Percentiles rank a stretch among this genome's conserved stretches.
Evolutionary conservation across 2,329 filamentous ascomycete species (phyloP).

Genomic region (Teratosphaeria epicoccoides): DNA sequence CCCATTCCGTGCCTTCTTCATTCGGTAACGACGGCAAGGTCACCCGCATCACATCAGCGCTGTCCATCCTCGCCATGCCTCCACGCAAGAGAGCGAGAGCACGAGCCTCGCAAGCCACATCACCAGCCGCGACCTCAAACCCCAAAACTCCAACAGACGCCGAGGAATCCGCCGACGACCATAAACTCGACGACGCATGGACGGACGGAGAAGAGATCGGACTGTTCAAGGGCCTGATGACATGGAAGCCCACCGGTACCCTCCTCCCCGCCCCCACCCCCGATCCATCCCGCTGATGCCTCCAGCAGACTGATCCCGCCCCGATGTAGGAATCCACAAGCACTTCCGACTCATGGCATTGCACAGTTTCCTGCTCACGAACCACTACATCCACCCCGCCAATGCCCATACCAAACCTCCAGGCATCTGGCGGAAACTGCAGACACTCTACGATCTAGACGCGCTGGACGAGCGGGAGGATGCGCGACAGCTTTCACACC

Average conservation of each 20-base stretch:
- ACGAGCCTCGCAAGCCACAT: conserved; percentile 43
- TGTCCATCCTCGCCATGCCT: conserved; percentile 44
- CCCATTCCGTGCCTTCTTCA: neutral
- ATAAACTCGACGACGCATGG: conserved; percentile 63
- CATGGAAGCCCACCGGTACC: conserved; percentile 88
- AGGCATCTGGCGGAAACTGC: conserved; percentile 83
- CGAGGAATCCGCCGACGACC: conserved; percentile 27
- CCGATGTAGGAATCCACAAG: conserved; percentile 66
- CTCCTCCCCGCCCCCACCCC: neutral
- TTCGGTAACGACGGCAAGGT: neutral
- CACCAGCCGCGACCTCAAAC: conserved; percentile 41
- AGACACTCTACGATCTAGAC: conserved; percentile 72
- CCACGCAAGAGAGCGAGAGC: conserved; percentile 56
- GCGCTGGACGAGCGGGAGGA: conserved; percentile 75
- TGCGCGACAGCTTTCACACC: conserved; percentile 42
- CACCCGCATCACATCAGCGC: neutral
- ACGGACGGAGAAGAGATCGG: conserved; percentile 92
- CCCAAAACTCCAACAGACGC: conserved; percentile 28
- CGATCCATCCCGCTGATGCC: neutral
- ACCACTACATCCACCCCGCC: conserved; percentile 25
- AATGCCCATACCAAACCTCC: conserved; percentile 68
- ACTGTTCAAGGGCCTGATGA: conserved; percentile 82
- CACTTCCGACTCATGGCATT: conserved; percentile 88
- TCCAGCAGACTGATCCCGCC: conserved; percentile 2
- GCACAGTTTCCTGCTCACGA: conserved; percentile 23